Conservation (phyloP, 345 rosid genomes). For the Euphorbia pulcherrima region DNA sequence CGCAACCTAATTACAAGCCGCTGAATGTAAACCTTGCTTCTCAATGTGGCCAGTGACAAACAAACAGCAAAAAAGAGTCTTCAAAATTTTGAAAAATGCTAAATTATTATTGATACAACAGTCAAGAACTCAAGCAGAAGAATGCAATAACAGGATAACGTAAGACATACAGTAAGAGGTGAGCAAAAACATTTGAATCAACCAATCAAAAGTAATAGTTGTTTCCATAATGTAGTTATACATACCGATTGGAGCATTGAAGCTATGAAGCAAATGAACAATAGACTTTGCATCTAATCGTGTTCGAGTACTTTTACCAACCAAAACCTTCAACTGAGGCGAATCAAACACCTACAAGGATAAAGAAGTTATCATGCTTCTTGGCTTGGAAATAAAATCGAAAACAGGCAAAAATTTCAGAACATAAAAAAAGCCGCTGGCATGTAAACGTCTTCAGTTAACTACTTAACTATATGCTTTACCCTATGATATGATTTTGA, state of each 20-base stretch:
- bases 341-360: slow-evolving; percentile 71
- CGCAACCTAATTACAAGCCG: neutral
- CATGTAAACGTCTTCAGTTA: too few species aligned
- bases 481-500: neutral
- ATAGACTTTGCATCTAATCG: slow-evolving; percentile 80
- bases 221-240: slow-evolving; percentile 19
- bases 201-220: neutral
- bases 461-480: neutral
- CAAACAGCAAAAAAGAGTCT: neutral
- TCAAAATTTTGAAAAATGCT: slow-evolving; percentile 3
- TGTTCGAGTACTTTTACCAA: slow-evolving; percentile 63
- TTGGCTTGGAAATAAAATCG: neutral
- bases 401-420: neutral
- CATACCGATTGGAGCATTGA: slow-evolving; percentile 71
- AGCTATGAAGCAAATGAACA: slow-evolving; percentile 56
- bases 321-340: slow-evolving; percentile 59
- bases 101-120: neutral
- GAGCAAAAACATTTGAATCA: neutral
- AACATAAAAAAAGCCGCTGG: neutral
- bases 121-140: neutral
- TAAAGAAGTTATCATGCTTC: neutral
- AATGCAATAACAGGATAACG: neutral
- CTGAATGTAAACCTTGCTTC: neutral
- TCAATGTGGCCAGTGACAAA: slow-evolving; percentile 2
- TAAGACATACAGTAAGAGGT: neutral